phyloP scores from a whole-genome alignment of 345 rosid species.

The Salix exigua region DNA sequence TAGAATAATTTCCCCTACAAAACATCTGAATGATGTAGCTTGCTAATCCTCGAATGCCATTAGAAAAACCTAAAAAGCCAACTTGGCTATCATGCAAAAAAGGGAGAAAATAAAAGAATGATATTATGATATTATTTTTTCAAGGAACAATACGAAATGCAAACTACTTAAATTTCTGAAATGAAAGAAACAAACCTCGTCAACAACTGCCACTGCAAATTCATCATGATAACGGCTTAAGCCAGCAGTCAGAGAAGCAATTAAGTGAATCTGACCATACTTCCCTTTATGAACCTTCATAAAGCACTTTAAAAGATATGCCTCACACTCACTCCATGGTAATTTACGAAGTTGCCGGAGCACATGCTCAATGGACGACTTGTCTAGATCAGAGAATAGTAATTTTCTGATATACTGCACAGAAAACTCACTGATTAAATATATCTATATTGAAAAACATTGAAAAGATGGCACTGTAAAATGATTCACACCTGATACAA shows the following conservation, averaged over 20 bases:
- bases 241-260: constrained; percentile 97
- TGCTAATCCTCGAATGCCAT: not conserved
- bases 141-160: not conserved
- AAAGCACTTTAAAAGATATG: constrained; percentile 90
- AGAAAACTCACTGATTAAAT: not conserved
- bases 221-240: constrained; percentile 98
- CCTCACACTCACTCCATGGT: constrained; percentile 93
- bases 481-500: constrained; percentile 65
- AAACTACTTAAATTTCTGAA: not conserved
- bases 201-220: constrained; percentile 95
- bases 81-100: not conserved
- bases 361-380: constrained; percentile 82
- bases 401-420: constrained; percentile 88
- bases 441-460: not conserved
- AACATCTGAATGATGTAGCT: not conserved
- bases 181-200: constrained; percentile 65
- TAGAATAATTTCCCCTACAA: not conserved
- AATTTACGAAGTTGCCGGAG: constrained; percentile 95
- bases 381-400: constrained; percentile 94
- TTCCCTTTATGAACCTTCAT: constrained; percentile 97
- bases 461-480: not conserved
- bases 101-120: not conserved
- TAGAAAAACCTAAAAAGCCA: not conserved
- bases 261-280: constrained; percentile 93
- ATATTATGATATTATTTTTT: not conserved